Conservation (phyloP, 148 eudicot species). For the Nyssa sinensis region DNA sequence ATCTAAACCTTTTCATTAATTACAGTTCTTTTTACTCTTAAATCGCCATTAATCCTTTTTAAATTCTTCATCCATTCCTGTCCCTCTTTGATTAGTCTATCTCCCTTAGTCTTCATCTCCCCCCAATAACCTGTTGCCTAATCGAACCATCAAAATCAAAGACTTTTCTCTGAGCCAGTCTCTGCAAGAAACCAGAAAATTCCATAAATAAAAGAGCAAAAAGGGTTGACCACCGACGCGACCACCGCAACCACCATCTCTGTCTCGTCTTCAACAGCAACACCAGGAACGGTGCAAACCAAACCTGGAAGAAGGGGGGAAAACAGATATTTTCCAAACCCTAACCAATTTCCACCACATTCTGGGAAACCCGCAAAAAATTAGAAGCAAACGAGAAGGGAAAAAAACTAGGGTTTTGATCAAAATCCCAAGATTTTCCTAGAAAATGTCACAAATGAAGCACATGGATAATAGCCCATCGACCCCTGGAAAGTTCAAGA, state of each 20-base stretch:
- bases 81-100: conserved; percentile 8
- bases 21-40: background rate
- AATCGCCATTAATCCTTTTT: background rate
- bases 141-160: conserved; percentile 1
- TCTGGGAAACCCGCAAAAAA: conserved; percentile 9
- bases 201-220: conserved; percentile 3
- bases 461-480: conserved; percentile 56
- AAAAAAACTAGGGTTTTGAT: conserved; percentile 25
- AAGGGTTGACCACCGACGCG: conserved; percentile 7
- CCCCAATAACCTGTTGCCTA: background rate
- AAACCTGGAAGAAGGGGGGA: background rate
- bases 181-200: conserved; percentile 24
- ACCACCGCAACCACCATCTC: background rate
- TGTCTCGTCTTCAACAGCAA: background rate
- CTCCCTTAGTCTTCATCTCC: background rate
- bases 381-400: background rate
- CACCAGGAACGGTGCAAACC: background rate
- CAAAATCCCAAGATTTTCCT: conserved; percentile 28
- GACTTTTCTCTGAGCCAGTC: background rate
- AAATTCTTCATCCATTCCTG: background rate
- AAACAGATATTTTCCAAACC: conserved; percentile 5
- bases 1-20: conserved; percentile 1
- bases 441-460: conserved; percentile 31
- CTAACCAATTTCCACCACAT: conserved; percentile 3
- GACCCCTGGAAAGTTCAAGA: conserved; percentile 68